These are phyloP conservation scores for Colletotrichum caudatum DNA, from an alignment of 2,329 filamentous ascomycete genomes.

Conservation along the genomic window DNA sequence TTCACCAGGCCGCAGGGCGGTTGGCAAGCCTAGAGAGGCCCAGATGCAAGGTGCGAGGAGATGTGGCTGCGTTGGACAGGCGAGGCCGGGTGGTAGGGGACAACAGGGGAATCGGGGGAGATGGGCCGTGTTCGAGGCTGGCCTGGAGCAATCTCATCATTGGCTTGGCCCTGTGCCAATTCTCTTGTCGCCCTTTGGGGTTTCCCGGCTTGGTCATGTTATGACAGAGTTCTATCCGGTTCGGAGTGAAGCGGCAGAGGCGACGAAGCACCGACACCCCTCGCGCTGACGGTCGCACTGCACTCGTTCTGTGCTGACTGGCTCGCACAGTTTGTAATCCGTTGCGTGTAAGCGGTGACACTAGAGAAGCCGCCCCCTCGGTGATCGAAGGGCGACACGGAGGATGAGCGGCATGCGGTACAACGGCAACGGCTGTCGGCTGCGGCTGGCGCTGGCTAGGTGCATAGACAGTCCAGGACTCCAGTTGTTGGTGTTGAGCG, in stretches of 20 bases:
- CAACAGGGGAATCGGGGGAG: background rate
- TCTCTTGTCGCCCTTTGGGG: constrained; percentile 18
- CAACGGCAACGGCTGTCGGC: constrained; percentile 34
- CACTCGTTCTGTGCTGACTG: background rate
- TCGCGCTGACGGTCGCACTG: constrained; percentile 15
- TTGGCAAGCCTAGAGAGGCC: constrained; percentile 24
- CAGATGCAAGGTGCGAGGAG: constrained; percentile 4
- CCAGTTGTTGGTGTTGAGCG: constrained; percentile 1
- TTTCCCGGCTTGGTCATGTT: background rate
- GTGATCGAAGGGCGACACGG: constrained; percentile 23
- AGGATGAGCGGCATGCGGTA: constrained; percentile 30
- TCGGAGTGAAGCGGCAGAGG: constrained; percentile 3
- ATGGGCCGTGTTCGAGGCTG: constrained; percentile 34
- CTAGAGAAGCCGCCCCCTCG: constrained; percentile 2
- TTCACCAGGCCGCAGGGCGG: constrained; percentile 15
- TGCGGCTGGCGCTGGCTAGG: constrained; percentile 10
- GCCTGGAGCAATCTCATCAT: constrained; percentile 25
- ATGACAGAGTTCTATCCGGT: background rate
- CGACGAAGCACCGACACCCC: background rate
- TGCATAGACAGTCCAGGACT: background rate
- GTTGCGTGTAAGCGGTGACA: background rate
- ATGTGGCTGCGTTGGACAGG: constrained; percentile 7
- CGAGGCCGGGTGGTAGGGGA: constrained; percentile 13
- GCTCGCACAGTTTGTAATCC: background rate
- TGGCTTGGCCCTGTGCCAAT: constrained; percentile 34